Percentiles rank a stretch among this genome's conserved stretches.
Evolutionary conservation across 345 rosid species (phyloP).

Genomic region (Eucalyptus regnans): DNA sequence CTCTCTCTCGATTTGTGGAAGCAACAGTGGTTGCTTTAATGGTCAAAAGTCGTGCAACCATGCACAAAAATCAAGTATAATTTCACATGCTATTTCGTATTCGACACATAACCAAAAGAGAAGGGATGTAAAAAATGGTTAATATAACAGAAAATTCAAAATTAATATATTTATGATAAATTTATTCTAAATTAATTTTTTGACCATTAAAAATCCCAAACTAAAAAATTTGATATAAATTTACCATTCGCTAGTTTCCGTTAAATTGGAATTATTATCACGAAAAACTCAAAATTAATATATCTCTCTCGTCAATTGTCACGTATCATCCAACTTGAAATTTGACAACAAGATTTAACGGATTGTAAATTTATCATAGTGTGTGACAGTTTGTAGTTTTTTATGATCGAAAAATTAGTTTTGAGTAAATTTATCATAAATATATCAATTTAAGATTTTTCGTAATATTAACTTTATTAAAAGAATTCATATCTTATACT

Average conservation of each 20-base stretch:
- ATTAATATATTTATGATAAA: too few relatives aligned
- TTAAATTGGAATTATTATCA: too few relatives aligned
- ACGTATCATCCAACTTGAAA: accelerated
- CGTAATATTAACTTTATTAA: accelerated
- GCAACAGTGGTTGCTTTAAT: background rate
- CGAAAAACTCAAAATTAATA: accelerated
- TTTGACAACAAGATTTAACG: accelerated
- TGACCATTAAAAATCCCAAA: accelerated
- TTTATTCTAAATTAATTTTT: too few relatives aligned
- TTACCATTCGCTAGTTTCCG: accelerated
- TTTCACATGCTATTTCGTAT: background rate
- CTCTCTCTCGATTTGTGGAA: background rate
- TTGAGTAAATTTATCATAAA: too few relatives aligned
- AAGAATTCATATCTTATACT: accelerated
- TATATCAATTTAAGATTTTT: too few relatives aligned
- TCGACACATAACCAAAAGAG: background rate
- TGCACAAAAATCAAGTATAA: background rate
- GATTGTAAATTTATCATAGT: accelerated
- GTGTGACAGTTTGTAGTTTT: accelerated
- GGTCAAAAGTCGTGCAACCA: background rate
- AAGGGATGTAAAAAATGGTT: background rate
- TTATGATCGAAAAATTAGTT: accelerated
- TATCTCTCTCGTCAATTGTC: accelerated
- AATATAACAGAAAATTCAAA: too few relatives aligned
- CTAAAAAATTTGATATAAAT: too few relatives aligned